Evolutionary conservation across 129 eudicot species (phyloP), one percentile per base, ranked within the genome.

Genomic region (Arctium minus): DNA sequence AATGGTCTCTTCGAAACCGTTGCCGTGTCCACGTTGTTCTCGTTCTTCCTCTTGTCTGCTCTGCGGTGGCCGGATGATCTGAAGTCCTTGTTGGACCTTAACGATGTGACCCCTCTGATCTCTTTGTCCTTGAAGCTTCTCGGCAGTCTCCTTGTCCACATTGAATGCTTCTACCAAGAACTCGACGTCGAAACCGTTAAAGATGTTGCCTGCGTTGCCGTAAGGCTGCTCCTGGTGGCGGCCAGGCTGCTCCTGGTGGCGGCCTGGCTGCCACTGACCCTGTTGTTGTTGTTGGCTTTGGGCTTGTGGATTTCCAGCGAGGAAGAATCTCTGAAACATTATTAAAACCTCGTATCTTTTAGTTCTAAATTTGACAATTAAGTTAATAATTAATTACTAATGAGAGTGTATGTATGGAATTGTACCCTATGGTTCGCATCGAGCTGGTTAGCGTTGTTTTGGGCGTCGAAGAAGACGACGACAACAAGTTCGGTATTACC

Each of bases 101-200:
- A 91, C 85, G 11, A 91, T 82, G 81, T 86, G 88, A 8, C 97
- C 96, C 33, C 97, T 91, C 75, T 88, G 74, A 81, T 91, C 97
- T 5, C 85, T 78, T 32, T 90, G 79, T 30, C 91, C 81, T 48
- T 79, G 94, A 42, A 93, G 90, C 80, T 67, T 86, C 72, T 88
- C 79, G 6, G 91, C 94, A 5, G 89, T 88, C 74, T 93, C 90
- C 27, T 40, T 44, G 60, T 86, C 86, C 7, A 91, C 90, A 1
- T 86, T 86, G 76, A 89, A 93, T 11, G 83, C 91, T 80, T 91
- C 91, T 0, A 84, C 88, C 53, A 93, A 2, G 31, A 40, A 29
- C 46, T 79, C 36, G 3, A 42, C 56, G 36, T 84, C 88, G 4
- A 93, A 81, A 22, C 96, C 96, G 8, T 70, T 46, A 87, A 91